phyloP scores from a whole-genome alignment of 805 yeast genomes.

The Lachancea cidri region DNA sequence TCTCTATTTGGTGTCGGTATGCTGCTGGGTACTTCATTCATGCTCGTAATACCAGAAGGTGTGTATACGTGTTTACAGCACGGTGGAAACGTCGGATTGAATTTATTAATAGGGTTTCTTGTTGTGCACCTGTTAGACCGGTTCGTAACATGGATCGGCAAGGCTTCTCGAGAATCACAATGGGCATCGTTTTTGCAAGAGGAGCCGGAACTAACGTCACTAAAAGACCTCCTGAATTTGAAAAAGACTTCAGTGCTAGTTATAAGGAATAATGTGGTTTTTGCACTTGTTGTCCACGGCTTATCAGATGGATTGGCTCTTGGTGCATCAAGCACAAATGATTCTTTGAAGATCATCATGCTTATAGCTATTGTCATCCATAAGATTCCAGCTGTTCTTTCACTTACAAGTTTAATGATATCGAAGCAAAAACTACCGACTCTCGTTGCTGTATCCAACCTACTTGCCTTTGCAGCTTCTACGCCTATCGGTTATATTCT shows the following conservation, averaged over 20 bases:
- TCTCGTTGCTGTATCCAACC: constrained; percentile 40
- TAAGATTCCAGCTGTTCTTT: constrained; percentile 61
- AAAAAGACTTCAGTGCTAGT: constrained; percentile 28
- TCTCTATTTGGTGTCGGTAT: constrained; percentile 53
- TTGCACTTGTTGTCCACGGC: constrained; percentile 57
- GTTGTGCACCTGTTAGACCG: constrained; percentile 45
- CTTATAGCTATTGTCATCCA: constrained; percentile 56
- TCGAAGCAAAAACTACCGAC: constrained; percentile 37
- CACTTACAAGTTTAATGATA: constrained; percentile 46
- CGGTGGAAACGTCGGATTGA: constrained; percentile 40
- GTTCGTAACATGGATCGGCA: constrained; percentile 11
- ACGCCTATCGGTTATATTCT: constrained; percentile 32
- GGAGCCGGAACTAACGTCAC: constrained; percentile 9
- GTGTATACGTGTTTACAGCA: constrained; percentile 36
- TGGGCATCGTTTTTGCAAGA: constrained; percentile 4
- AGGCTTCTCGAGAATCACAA: neutral
- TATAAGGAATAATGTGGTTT: constrained; percentile 43
- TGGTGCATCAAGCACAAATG: constrained; percentile 46
- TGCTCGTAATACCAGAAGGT: constrained; percentile 57
- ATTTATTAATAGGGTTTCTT: constrained; percentile 46
- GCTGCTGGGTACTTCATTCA: constrained; percentile 48
- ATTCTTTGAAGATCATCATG: constrained; percentile 38
- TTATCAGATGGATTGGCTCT: constrained; percentile 60
- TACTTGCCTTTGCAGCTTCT: constrained; percentile 35
- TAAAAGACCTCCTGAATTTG: constrained; percentile 22